Evolutionary conservation across 805 yeast species (phyloP).

Genomic region (Sugiyamaella boreocaroliniensis): DNA sequence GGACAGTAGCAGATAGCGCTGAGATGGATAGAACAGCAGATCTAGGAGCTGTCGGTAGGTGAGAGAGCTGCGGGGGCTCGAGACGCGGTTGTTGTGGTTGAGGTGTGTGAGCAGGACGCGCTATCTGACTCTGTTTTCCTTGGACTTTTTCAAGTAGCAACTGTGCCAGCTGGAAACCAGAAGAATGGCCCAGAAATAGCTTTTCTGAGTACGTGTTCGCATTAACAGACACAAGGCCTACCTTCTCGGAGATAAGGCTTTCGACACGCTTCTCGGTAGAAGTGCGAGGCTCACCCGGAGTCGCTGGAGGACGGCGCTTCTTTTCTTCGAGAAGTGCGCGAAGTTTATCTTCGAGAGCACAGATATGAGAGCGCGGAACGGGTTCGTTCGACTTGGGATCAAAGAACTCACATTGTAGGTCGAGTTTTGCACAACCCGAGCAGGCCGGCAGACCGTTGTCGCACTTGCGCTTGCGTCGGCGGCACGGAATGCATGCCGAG

Average conservation of each 20-base stretch:
- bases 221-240: conserved; percentile 9
- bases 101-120: background rate
- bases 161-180: conserved; percentile 11
- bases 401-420: conserved; percentile 8
- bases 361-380: conserved; percentile 7
- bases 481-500: conserved; percentile 9
- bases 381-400: conserved; percentile 2
- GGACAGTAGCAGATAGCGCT: background rate
- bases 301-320: background rate
- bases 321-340: conserved; percentile 2
- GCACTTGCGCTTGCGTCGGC: conserved; percentile 10
- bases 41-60: background rate
- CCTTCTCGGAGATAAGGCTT: conserved; percentile 6
- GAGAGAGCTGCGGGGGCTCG: background rate
- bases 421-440: conserved; percentile 5
- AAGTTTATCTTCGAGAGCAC: conserved; percentile 6
- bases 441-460: conserved; percentile 10
- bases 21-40: background rate
- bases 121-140: background rate
- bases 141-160: conserved; percentile 8
- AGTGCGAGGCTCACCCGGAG: background rate
- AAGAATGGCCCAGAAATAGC: conserved; percentile 9
- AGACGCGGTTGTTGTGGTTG: background rate
- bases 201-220: conserved; percentile 5
- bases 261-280: conserved; percentile 10